Base-by-base conservation (phyloP, 371 early-diverging fungal genomes). In the Massospora cicadina region DNA sequence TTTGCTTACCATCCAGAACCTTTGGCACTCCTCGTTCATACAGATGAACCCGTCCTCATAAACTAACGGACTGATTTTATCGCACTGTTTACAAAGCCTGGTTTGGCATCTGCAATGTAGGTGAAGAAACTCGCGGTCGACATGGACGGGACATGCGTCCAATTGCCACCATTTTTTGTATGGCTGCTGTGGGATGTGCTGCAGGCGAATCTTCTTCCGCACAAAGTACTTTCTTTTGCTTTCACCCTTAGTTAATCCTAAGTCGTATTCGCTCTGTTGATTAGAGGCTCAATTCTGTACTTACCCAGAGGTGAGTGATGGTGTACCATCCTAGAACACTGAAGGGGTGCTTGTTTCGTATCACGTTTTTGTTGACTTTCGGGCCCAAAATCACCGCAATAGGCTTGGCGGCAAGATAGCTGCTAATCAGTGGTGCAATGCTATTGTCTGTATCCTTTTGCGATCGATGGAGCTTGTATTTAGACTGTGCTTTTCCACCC, bases 261-360 rank as follows among this genome's bases (percentile, higher is more conserved):
- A 43, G 43, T 43, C 23, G 21, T 57, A 57, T 21, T 57, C 58
- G 25, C 23, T 57, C 58, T 23, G 24, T 5, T 7, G 5, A 10
- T 27, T 57, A 27, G 58, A 5, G 2, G 25, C 58, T 57, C 58
- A 7, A 57, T 27, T 57, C 13, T 10, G 43, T 43, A 10, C 17
- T 43, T 43, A 57, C 58, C 58, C 58, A 57, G 23, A 27, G 5
- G 21, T 57, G 58, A 23, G 58, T 57, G 21, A 57, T 57, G 58
- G 10, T 21, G 21, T 25, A 57, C 58, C 58, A 57, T 7, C 58
- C 58, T 5, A 57, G 27, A 12, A 57, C 58, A 21, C 58, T 25
- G 58, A 25, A 57, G 27, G 58, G 58, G 58, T 57, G 21, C 27
- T 23, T 23, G 27, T 25, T 57, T 27, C 27, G 25, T 13, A 57